Conservation (phyloP, 2,329 filamentous ascomycete species). For the Sordariomycetes sp. region DNA sequence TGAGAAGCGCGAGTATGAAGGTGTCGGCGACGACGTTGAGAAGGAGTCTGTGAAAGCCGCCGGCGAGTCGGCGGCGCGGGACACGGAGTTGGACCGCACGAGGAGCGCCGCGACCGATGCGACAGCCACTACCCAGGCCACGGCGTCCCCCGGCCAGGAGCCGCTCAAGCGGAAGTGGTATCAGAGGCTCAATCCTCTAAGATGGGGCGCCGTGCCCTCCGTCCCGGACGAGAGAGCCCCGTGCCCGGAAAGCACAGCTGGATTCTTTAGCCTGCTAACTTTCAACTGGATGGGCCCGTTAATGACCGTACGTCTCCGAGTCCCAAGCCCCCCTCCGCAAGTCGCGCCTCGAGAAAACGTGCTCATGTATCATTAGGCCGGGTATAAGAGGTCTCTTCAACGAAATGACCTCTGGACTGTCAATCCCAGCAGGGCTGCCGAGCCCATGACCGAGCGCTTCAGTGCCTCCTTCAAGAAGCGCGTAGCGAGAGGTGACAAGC, state of each 20-base stretch:
- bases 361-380: slow-evolving; percentile 20
- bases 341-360: background rate
- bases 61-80: slow-evolving; percentile 4
- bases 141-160: slow-evolving; percentile 12
- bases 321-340: slow-evolving; percentile 8
- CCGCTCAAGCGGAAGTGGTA: slow-evolving; percentile 47
- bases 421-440: slow-evolving; percentile 68
- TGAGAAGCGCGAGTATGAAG: slow-evolving; percentile 3
- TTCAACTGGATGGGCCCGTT: slow-evolving; percentile 88
- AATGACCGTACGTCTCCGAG: slow-evolving; percentile 55
- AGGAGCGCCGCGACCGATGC: slow-evolving; percentile 43
- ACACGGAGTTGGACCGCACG: slow-evolving; percentile 23
- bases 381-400: slow-evolving; percentile 77
- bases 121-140: slow-evolving; percentile 35
- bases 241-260: slow-evolving; percentile 62
- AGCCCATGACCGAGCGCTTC: slow-evolving; percentile 56
- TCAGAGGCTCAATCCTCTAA: slow-evolving; percentile 49
- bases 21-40: background rate
- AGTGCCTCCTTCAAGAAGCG: slow-evolving; percentile 59
- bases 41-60: slow-evolving; percentile 2
- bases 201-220: slow-evolving; percentile 45
- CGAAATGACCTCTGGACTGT: slow-evolving; percentile 80
- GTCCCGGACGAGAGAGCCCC: slow-evolving; percentile 40
- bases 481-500: slow-evolving; percentile 55
- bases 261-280: slow-evolving; percentile 63